phyloP scores from a whole-genome alignment of 371 early-diverging fungal genomes.

The Mucor lusitanicus region DNA sequence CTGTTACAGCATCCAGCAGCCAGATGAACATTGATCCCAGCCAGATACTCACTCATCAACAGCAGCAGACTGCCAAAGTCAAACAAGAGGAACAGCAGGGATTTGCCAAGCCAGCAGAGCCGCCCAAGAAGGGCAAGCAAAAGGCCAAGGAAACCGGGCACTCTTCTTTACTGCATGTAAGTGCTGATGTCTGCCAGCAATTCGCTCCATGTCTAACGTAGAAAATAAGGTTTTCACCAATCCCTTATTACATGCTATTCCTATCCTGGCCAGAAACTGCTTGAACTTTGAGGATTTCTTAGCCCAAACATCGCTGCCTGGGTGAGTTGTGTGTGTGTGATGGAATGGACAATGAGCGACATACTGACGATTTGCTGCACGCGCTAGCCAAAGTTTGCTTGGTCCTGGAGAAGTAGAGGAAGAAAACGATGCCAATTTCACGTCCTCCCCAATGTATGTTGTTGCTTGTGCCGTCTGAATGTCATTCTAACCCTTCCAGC shows the following conservation, averaged over 20 bases:
- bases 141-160: slow-evolving; percentile 28
- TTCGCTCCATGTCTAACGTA: neutral
- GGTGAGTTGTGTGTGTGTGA: slow-evolving; percentile 21
- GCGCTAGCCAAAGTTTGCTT: slow-evolving; percentile 35
- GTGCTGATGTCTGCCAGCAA: neutral
- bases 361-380: neutral
- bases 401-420: slow-evolving; percentile 29
- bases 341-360: neutral
- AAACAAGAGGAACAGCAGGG: slow-evolving; percentile 6
- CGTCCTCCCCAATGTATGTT: slow-evolving; percentile 38
- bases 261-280: slow-evolving; percentile 51
- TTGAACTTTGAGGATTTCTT: slow-evolving; percentile 51
- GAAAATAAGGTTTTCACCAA: slow-evolving; percentile 43
- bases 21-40: slow-evolving; percentile 8
- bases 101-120: slow-evolving; percentile 7
- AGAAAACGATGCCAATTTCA: slow-evolving; percentile 16
- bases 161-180: slow-evolving; percentile 31
- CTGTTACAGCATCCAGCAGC: neutral
- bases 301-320: slow-evolving; percentile 45
- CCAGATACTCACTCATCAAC: slow-evolving; percentile 3
- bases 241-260: slow-evolving; percentile 55
- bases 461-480: neutral
- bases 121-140: slow-evolving; percentile 25
- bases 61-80: neutral
- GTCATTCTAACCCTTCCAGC: neutral